Percentiles rank a stretch among this genome's conserved stretches.
Conservation (phyloP, 306 rosid genomes). For the Mimosa pudica region DNA sequence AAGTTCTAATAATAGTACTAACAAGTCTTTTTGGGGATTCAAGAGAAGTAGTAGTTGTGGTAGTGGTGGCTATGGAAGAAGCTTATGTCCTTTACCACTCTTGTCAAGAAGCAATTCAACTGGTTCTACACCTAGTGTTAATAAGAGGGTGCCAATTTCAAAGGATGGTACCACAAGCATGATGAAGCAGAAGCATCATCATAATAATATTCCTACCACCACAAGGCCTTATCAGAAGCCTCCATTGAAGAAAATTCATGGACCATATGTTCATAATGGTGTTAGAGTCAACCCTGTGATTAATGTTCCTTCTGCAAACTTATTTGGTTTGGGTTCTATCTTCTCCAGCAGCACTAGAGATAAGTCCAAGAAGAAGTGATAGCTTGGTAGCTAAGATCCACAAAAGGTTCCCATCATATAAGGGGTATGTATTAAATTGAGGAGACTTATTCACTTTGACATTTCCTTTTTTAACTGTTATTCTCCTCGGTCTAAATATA, state of each 20-base stretch:
- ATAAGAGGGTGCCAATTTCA: constrained; percentile 50
- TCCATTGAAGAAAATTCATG: constrained; percentile 68
- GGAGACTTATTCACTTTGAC: neutral
- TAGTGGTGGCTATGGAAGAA: constrained; percentile 78
- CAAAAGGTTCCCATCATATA: neutral
- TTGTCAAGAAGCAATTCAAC: constrained; percentile 85
- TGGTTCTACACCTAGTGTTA: constrained; percentile 59
- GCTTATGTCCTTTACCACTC: constrained; percentile 82
- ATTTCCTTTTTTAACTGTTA: constrained; percentile 8
- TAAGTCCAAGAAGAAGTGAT: constrained; percentile 67
- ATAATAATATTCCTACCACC: neutral
- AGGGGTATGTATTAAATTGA: neutral
- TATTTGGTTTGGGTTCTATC: constrained; percentile 77
- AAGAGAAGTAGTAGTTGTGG: constrained; percentile 93
- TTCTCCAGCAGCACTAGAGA: constrained; percentile 65
- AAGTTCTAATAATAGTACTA: constrained; percentile 35
- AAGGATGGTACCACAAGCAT: constrained; percentile 31
- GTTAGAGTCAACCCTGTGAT: constrained; percentile 63
- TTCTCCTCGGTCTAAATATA: constrained; percentile 3
- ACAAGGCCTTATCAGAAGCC: constrained; percentile 66
- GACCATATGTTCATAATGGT: constrained; percentile 48
- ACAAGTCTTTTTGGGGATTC: constrained; percentile 73
- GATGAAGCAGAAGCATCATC: constrained; percentile 52
- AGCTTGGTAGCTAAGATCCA: neutral
- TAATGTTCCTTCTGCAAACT: constrained; percentile 66